Evolutionary conservation across 352 stramenopile species (phyloP).

Genomic region (Phytopythium chamaehyphon): DNA sequence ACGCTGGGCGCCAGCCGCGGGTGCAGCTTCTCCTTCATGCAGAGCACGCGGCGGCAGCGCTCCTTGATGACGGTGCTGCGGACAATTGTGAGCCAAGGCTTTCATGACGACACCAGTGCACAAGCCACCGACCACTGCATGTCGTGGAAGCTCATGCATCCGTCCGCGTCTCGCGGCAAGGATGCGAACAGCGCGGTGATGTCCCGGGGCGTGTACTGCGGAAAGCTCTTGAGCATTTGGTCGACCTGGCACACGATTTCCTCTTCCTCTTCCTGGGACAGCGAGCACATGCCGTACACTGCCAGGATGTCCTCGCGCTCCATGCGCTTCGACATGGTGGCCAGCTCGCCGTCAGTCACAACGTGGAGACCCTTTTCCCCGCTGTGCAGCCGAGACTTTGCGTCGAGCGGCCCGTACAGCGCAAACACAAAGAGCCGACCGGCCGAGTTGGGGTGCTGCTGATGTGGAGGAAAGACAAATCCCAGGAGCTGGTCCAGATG

Average conservation of each 20-base stretch:
- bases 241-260: constrained; percentile 76
- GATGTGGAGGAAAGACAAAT: constrained; percentile 73
- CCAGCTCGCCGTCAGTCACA: constrained; percentile 69
- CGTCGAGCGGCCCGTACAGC: constrained; percentile 74
- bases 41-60: constrained; percentile 53
- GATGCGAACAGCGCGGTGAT: constrained; percentile 53
- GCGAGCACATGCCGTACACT: constrained; percentile 57
- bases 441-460: constrained; percentile 76
- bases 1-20: constrained; percentile 40
- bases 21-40: constrained; percentile 66
- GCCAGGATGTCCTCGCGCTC: constrained; percentile 79
- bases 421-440: constrained; percentile 78
- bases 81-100: no score
- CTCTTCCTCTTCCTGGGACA: constrained; percentile 68
- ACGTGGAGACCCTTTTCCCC: constrained; percentile 61
- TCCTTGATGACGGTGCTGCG: constrained; percentile 48
- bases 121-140: constrained; percentile 69
- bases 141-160: constrained; percentile 75
- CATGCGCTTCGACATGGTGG: constrained; percentile 74
- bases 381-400: constrained; percentile 42
- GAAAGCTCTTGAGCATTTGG: constrained; percentile 50
- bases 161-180: constrained; percentile 31
- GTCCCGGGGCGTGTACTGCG: constrained; percentile 61
- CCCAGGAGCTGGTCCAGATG: constrained; percentile 53
- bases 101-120: no score